Conservation (phyloP, 306 rosid genomes). For the Cucurbita argyrosperma region DNA sequence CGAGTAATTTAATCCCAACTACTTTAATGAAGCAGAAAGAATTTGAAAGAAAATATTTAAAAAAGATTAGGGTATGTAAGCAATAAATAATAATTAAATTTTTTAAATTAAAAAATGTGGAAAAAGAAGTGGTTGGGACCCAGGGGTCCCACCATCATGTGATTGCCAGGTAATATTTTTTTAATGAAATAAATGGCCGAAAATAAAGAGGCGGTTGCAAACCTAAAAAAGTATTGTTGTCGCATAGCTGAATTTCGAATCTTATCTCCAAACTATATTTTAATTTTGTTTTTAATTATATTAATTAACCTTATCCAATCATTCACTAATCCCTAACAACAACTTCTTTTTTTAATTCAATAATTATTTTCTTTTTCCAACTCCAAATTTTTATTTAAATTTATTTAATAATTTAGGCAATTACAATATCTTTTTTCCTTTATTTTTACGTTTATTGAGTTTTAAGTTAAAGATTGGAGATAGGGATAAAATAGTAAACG, state of each 20-base stretch:
- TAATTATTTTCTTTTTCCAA: background rate
- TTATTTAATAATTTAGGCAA: too few relatives aligned
- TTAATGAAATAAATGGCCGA: background rate
- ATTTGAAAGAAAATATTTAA: background rate
- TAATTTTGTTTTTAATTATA: background rate
- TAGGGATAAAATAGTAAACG: background rate
- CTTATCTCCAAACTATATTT: background rate
- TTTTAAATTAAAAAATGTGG: background rate
- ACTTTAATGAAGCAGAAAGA: background rate
- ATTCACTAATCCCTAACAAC: background rate
- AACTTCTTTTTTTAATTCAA: background rate
- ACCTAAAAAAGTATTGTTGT: background rate
- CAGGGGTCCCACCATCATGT: background rate
- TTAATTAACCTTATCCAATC: background rate
- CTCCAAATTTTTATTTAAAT: background rate
- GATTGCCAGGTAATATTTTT: background rate
- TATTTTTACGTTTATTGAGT: too few relatives aligned
- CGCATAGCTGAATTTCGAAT: background rate
- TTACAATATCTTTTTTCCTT: too few relatives aligned
- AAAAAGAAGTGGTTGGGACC: background rate
- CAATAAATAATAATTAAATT: background rate
- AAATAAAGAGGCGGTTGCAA: background rate
- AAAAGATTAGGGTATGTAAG: background rate
- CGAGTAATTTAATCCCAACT: background rate
- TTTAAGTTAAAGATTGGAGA: background rate